Evolutionary conservation across 2,329 filamentous ascomycete species (phyloP), one percentile per base, ranked within the genome.

Genomic region (Pseudofabraea citricarpa): DNA sequence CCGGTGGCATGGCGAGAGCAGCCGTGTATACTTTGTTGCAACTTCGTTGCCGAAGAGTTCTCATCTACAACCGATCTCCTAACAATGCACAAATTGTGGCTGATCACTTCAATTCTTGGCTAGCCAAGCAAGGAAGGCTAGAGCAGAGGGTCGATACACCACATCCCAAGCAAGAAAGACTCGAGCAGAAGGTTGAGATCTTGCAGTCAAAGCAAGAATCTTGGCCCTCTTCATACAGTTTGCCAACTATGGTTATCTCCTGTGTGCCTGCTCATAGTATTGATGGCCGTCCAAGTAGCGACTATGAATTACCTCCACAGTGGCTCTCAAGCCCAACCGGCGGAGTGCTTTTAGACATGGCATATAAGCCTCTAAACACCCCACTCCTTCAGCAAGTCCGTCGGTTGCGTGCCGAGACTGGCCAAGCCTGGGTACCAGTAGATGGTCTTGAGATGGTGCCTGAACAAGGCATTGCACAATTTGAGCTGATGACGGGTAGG

Each of bases 381-480:
- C 83, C 84, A 0, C 65, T 90, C 10, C 69, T 87, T 37, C 69
- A 73, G 20, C 85, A 89, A 54, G 77, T 85, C 44, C 73, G 79
- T 15, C 64, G 60, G 66, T 76, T 37, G 64, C 76, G 44, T 66
- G 73, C 51, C 72, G 84, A 44, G n/a, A 40, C 33, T 16, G 41
- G 43, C 21, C 37, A 45, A 31, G 43, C 46, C 38, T 90, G 85
- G 84, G 80, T 88, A 1, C 71, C 83, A 8, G 76, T 89, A 63
- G 83, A 88, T 54, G 85, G 85, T 0, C 66, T 90, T 10, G 85
- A 90, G 53, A 71, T 88, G 36, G 64, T 90, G 7, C 83, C 83
- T 0, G 86, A 89, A 59, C 85, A 89, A 56, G 86, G 83, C 0
- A 85, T 85, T 63, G 84, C 85, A 2, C 85, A 89, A 54, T 90